Percentiles rank a stretch among this genome's conserved stretches.
Evolutionary conservation across 148 eudicot species (phyloP).

Genomic region (Nyssa sinensis): DNA sequence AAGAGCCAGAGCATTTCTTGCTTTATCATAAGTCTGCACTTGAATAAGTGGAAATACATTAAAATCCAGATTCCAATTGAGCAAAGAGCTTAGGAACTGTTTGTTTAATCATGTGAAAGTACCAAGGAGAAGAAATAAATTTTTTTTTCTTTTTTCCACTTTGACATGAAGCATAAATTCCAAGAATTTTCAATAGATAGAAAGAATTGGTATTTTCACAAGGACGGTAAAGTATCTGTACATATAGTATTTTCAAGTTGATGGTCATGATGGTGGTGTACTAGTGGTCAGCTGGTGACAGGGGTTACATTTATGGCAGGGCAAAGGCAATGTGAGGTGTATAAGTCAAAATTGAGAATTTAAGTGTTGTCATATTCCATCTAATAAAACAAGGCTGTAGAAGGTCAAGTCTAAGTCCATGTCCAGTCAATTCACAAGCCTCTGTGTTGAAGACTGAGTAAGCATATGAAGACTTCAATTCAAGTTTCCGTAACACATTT

Average conservation of each 20-base stretch:
- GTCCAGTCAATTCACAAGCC: too few species aligned
- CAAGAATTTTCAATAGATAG: background rate
- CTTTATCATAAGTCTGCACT: constrained; percentile 96
- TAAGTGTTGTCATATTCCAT: too few species aligned
- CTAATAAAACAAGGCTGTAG: too few species aligned
- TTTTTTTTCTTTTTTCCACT: background rate
- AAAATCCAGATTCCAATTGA: background rate
- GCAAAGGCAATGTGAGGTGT: background rate
- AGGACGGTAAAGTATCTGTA: background rate
- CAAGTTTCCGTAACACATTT: too few species aligned
- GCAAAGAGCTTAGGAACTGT: background rate
- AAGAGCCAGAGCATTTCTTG: constrained; percentile 98
- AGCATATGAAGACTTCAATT: too few species aligned
- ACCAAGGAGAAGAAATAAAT: background rate
- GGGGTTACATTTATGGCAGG: background rate
- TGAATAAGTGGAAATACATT: background rate
- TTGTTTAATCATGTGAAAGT: background rate
- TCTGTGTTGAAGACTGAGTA: too few species aligned
- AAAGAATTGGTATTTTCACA: background rate
- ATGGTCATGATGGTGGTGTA: background rate
- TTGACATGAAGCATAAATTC: background rate
- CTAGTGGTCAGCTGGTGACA: background rate
- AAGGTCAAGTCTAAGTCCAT: too few species aligned
- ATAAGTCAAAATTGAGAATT: too few species aligned
- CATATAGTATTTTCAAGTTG: background rate